Percentiles rank a stretch among this genome's conserved stretches.
Evolutionary conservation across 768 basidiomycete species (phyloP).

Genomic region (Lactarius hengduanensis): DNA sequence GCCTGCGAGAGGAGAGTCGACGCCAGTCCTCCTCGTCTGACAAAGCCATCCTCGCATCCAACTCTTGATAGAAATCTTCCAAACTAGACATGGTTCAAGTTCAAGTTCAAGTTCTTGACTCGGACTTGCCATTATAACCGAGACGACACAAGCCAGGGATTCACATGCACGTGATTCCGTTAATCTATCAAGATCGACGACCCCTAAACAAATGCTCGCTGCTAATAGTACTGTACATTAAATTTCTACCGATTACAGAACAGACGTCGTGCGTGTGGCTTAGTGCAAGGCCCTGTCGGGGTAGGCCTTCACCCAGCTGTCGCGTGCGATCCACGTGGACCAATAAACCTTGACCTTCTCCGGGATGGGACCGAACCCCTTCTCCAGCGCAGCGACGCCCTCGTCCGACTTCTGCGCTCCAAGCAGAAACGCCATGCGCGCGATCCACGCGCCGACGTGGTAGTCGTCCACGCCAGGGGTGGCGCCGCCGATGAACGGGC

Average conservation of each 20-base stretch:
- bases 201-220: too few relatives aligned
- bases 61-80: conserved; percentile 25
- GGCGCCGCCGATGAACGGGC: conserved; percentile 49
- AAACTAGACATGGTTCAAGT: conserved; percentile 4
- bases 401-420: conserved; percentile 41
- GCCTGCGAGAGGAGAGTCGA: background rate
- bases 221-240: background rate
- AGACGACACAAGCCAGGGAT: background rate
- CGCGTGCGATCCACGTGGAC: conserved; percentile 44
- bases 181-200: background rate
- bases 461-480: conserved; percentile 54
- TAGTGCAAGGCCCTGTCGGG: conserved; percentile 32
- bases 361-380: conserved; percentile 41
- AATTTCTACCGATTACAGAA: background rate
- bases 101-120: background rate
- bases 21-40: conserved; percentile 13
- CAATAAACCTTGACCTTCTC: conserved; percentile 43
- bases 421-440: conserved; percentile 42
- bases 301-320: conserved; percentile 43
- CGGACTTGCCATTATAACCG: background rate
- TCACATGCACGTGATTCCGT: conserved; percentile 9
- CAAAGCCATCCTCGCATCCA: conserved; percentile 28
- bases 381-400: conserved; percentile 41
- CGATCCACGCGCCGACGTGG: conserved; percentile 54
- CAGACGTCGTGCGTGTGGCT: background rate